These are phyloP conservation scores for Mycosarcoma maydis DNA, from an alignment of 1,284 basidiomycete species.

Conservation along the genomic window DNA sequence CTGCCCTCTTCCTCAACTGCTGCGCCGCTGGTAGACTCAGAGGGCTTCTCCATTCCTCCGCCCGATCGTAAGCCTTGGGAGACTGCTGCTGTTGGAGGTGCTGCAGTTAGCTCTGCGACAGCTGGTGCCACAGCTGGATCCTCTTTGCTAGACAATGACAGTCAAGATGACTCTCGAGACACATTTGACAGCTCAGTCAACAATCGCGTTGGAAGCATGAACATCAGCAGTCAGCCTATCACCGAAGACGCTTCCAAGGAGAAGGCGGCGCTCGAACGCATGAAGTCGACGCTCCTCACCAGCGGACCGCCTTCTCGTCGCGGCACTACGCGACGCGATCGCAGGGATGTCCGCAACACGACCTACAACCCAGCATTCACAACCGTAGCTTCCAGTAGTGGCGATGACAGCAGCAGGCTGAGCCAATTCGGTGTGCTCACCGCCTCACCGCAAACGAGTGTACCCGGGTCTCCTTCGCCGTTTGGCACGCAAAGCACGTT, in stretches of 20 bases:
- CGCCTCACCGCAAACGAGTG: slow-evolving; percentile 24
- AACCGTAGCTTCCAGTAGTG: slow-evolving; percentile 12
- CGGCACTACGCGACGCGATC: slow-evolving; percentile 68
- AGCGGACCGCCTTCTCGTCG: slow-evolving; percentile 60
- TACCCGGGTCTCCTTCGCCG: slow-evolving; percentile 30
- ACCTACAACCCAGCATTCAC: slow-evolving; percentile 61
- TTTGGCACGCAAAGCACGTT: slow-evolving; percentile 40
- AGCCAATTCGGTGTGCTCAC: slow-evolving; percentile 39
- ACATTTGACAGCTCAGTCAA: slow-evolving; percentile 30
- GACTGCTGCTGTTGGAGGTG: slow-evolving; percentile 14
- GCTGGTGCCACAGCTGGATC: slow-evolving; percentile 9
- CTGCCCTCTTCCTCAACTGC: slow-evolving; percentile 9
- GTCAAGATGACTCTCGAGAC: slow-evolving; percentile 38
- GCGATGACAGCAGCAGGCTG: slow-evolving; percentile 21
- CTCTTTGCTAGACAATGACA: slow-evolving; percentile 65
- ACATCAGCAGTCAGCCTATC: slow-evolving; percentile 68
- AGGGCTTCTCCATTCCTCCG: slow-evolving; percentile 71
- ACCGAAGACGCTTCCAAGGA: slow-evolving; percentile 69
- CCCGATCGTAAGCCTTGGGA: slow-evolving; percentile 70
- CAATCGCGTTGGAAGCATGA: slow-evolving; percentile 52
- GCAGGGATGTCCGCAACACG: slow-evolving; percentile 70
- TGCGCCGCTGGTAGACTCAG: slow-evolving; percentile 68
- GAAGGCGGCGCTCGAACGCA: slow-evolving; percentile 69
- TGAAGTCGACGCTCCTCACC: slow-evolving; percentile 69
- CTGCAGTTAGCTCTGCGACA: slow-evolving; percentile 2